Evolutionary conservation across 176 grass and related monocot genomes (phyloP), one percentile per base, ranked within the genome.

Genomic region (Paspalum vaginatum): DNA sequence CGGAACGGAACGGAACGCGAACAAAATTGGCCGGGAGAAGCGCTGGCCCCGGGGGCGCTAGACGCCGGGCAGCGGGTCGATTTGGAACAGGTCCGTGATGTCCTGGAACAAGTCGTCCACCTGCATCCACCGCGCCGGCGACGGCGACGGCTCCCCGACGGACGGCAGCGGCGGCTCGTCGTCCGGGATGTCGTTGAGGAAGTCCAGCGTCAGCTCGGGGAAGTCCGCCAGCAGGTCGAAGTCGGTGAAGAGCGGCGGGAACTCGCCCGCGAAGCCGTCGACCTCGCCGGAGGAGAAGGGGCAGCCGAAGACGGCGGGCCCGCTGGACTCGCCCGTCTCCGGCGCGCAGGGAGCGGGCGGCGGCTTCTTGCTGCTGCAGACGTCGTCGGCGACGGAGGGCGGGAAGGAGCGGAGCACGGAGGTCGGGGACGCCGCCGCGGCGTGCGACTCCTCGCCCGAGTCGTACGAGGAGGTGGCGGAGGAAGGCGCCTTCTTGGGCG

Each of bases 61-160:
- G 10, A 89, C 72, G 63, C 69, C 63, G 16, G 86, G 78, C 20
- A 94, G 87, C 5, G 86, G 86, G 24, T 97, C 94, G 59, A 95
- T 58, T n/a, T 85, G 84, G 75, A 99, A 99, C 37, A 99, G 84
- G 76, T 99, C 96, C 66, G 85, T 79, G 81, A 99, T 99, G 62
- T 99, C 96, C 8, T 92, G 49, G 69, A 95, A 99, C 50, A 75
- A 93, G 52, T 91, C 92, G 55, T 98, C 96, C n/a, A 73, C 79
- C 24, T 79, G 92, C 82, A 61, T 73, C 64, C 68, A 70, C 75
- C 13, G 26, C 42, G 42, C 77, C 53, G 88, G 55, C 26, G 75
- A 69, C 41, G 82, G 6, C 40, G 54, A 21, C 20, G 58, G 11
- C 11, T 61, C 11, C 5, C 58, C 3, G 10, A 32, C 32, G 2